Percentiles rank a stretch among this genome's conserved stretches.
These are phyloP conservation scores for Dalbergia cultrata DNA, from an alignment of 306 rosid species.

Conservation along the genomic window DNA sequence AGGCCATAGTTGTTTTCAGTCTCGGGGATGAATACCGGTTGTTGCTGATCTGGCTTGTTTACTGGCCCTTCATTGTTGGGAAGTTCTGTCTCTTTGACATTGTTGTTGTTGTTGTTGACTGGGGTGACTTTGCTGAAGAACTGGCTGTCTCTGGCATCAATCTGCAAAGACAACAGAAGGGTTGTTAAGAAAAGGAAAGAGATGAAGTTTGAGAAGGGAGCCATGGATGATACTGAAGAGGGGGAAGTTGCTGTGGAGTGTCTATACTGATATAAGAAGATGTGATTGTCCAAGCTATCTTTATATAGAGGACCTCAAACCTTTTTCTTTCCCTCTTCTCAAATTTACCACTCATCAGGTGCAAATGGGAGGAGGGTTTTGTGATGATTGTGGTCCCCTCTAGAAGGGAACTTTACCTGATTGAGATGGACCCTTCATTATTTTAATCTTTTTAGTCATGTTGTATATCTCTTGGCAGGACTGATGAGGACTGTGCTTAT, in stretches of 20 bases:
- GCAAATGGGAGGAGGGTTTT: slow-evolving; percentile 49
- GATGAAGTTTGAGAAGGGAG: slow-evolving; percentile 50
- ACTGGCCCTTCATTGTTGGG: slow-evolving; percentile 48
- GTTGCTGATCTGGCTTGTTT: slow-evolving; percentile 50
- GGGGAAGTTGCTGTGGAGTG: background rate
- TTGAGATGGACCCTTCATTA: slow-evolving; percentile 24
- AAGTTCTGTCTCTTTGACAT: slow-evolving; percentile 49
- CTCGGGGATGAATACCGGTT: slow-evolving; percentile 71
- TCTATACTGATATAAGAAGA: background rate
- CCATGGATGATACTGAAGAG: slow-evolving; percentile 59
- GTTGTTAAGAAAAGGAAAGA: slow-evolving; percentile 55
- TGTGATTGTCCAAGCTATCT: slow-evolving; percentile 37
- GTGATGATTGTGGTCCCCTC: slow-evolving; percentile 67
- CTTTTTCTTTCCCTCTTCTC: slow-evolving; percentile 3
- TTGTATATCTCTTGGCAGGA: slow-evolving; percentile 29
- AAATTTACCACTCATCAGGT: slow-evolving; percentile 61
- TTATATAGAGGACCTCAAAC: slow-evolving; percentile 58
- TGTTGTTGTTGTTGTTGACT: slow-evolving; percentile 43
- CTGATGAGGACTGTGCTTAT: background rate
- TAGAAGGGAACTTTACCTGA: slow-evolving; percentile 37
- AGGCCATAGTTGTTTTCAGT: slow-evolving; percentile 78
- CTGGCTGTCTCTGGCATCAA: slow-evolving; percentile 78
- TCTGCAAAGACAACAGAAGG: slow-evolving; percentile 62
- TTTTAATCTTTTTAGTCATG: background rate
- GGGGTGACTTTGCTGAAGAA: slow-evolving; percentile 90